Conservation (phyloP, 2,329 filamentous ascomycete species). For the Penicillium sumatraense region DNA sequence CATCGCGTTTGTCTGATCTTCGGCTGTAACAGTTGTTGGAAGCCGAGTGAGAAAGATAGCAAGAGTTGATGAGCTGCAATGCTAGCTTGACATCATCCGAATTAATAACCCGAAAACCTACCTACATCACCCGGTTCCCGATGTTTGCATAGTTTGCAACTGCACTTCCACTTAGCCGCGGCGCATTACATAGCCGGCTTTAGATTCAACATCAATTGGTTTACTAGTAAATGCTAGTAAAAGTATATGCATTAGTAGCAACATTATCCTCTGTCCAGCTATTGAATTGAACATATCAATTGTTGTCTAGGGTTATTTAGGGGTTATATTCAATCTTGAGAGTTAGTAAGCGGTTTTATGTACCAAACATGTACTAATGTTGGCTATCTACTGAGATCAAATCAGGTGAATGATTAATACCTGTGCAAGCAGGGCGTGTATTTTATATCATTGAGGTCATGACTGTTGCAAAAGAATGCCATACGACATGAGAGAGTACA, state of each 20-base stretch:
- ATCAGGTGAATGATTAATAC: neutral
- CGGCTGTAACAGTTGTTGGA: slow-evolving; percentile 1
- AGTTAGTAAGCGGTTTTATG: no score
- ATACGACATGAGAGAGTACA: slow-evolving; percentile 23
- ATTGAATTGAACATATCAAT: no score
- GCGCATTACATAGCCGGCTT: slow-evolving; percentile 17
- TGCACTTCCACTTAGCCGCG: slow-evolving; percentile 12
- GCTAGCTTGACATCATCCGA: slow-evolving; percentile 45
- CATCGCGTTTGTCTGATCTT: slow-evolving; percentile 41
- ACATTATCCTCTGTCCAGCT: no score
- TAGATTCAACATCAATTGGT: neutral
- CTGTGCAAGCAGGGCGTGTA: slow-evolving; percentile 21
- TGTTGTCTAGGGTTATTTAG: no score
- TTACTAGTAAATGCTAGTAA: no score
- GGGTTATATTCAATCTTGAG: no score
- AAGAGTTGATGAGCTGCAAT: slow-evolving; percentile 21
- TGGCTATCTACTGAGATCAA: neutral
- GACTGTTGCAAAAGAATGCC: slow-evolving; percentile 29
- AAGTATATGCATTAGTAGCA: no score
- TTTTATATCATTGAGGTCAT: slow-evolving; percentile 36
- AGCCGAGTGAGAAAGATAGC: slow-evolving; percentile 4
- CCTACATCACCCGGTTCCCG: slow-evolving; percentile 19
- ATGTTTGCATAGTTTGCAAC: slow-evolving; percentile 45
- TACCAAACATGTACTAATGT: no score
- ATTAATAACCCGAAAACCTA: slow-evolving; percentile 28